Conservation (phyloP, 2,329 filamentous ascomycete genomes). For the Alternaria novae-zelandiae region DNA sequence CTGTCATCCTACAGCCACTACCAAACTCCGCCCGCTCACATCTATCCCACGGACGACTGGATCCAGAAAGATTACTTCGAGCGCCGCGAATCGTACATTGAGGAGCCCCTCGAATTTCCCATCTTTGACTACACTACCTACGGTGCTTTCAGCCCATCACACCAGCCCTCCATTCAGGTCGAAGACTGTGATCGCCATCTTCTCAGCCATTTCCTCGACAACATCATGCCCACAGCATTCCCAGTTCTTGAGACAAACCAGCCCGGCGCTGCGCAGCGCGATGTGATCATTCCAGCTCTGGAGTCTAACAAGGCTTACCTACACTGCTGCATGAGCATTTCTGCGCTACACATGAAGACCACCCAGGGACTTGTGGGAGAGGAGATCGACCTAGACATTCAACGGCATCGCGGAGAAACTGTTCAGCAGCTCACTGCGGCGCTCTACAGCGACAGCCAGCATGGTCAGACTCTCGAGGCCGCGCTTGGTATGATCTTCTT, state of each 20-base stretch:
- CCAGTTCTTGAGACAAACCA: conserved; percentile 91
- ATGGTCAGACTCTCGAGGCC: conserved; percentile 88
- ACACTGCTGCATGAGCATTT: conserved; percentile 92
- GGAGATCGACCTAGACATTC: conserved; percentile 86
- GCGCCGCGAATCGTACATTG: conserved; percentile 69
- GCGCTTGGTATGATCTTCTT: conserved; percentile 96
- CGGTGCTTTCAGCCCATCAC: conserved; percentile 63
- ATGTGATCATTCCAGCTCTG: conserved; percentile 84
- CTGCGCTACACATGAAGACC: conserved; percentile 89
- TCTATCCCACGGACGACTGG: conserved; percentile 73
- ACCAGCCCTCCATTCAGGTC: conserved; percentile 78
- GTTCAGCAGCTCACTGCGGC: conserved; percentile 86
- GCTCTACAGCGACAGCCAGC: conserved; percentile 78
- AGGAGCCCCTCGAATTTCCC: conserved; percentile 69
- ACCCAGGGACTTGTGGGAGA: conserved; percentile 70
- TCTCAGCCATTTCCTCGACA: conserved; percentile 88
- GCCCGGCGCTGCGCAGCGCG: conserved; percentile 78
- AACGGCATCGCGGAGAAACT: conserved; percentile 87
- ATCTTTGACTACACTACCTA: conserved; percentile 83
- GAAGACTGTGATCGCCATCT: conserved; percentile 87
- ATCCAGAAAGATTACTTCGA: conserved; percentile 74
- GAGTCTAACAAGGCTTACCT: conserved; percentile 92
- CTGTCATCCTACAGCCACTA: conserved; percentile 94
- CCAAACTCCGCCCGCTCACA: conserved; percentile 74
- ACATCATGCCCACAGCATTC: conserved; percentile 87